phyloP scores from a whole-genome alignment of 805 yeast species.

The Vanderwaltozyma polyspora region DNA sequence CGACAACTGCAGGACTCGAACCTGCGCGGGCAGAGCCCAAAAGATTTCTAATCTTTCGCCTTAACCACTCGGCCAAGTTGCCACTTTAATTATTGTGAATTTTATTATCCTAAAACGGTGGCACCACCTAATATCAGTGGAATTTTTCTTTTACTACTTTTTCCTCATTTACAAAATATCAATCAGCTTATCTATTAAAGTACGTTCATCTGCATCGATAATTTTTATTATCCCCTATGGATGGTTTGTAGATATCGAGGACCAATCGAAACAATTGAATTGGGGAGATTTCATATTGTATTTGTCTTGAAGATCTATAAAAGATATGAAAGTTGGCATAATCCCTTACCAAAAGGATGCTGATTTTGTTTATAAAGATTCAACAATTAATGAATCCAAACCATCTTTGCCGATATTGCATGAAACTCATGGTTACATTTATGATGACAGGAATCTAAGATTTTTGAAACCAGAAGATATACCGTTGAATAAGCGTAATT shows the following conservation, averaged over 20 bases:
- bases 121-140: too few relatives aligned
- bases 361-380: conserved; percentile 13
- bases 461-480: conserved; percentile 47
- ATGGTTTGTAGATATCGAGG: not conserved
- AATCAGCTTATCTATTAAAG: not conserved
- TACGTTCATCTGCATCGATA: too few relatives aligned
- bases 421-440: conserved; percentile 7
- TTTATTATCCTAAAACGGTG: too few relatives aligned
- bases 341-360: conserved; percentile 21
- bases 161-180: too few relatives aligned
- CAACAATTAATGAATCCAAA: conserved; percentile 2
- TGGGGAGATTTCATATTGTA: too few relatives aligned
- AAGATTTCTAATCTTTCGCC: conserved; percentile 6
- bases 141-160: too few relatives aligned
- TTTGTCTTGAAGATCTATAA: too few relatives aligned
- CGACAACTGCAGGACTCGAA: conserved; percentile 6
- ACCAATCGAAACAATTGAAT: too few relatives aligned
- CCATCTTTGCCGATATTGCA: conserved; percentile 18
- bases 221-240: not conserved
- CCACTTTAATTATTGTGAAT: too few relatives aligned
- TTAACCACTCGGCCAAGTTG: conserved; percentile 7
- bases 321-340: conserved; percentile 19
- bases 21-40: conserved; percentile 7
- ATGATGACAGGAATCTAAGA: conserved; percentile 2
- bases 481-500: conserved; percentile 71